These are phyloP conservation scores for Hypoxylon fragiforme DNA, from an alignment of 495 filamentous ascomycete genomes.

Conservation along the genomic window DNA sequence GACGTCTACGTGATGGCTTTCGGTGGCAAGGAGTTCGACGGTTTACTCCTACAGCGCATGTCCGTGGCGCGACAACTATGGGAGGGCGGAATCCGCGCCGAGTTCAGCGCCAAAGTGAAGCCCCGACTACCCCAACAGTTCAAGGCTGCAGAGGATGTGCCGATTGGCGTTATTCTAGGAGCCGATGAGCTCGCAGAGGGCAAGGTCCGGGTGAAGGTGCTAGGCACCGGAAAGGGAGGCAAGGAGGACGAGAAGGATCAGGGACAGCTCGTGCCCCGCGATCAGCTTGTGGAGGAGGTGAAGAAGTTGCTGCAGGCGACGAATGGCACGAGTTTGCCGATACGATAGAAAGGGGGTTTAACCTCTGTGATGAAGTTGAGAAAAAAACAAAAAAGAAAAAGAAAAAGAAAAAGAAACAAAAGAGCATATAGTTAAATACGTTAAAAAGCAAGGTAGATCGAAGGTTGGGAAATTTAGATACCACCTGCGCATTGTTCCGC, in stretches of 20 bases:
- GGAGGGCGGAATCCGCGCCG: slow-evolving; percentile 74
- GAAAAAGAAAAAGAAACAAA: neutral
- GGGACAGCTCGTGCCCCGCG: slow-evolving; percentile 56
- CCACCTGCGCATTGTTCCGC: too few relatives aligned
- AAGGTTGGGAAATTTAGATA: neutral
- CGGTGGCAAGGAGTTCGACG: slow-evolving; percentile 76
- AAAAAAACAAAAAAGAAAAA: neutral
- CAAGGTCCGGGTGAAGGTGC: slow-evolving; percentile 77
- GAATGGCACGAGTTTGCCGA: slow-evolving; percentile 5
- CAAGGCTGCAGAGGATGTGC: slow-evolving; percentile 76
- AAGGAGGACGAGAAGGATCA: slow-evolving; percentile 74
- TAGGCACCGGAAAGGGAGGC: slow-evolving; percentile 53
- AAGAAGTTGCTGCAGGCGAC: slow-evolving; percentile 37
- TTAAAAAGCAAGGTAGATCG: too few relatives aligned
- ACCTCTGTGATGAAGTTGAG: neutral
- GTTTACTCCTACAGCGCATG: slow-evolving; percentile 78
- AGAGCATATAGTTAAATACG: neutral
- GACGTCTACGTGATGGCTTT: slow-evolving; percentile 84
- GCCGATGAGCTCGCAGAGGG: slow-evolving; percentile 79
- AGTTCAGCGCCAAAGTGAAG: slow-evolving; percentile 80
- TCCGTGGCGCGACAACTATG: slow-evolving; percentile 69
- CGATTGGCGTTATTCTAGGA: slow-evolving; percentile 78
- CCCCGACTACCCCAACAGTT: slow-evolving; percentile 79
- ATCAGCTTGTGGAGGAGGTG: slow-evolving; percentile 64
- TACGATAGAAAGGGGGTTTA: slow-evolving; percentile 7